A percentile compares a stretch with the other conserved stretches of the same genome.
These are phyloP conservation scores for Cochliopodium minus DNA, from an alignment of 208 protist genomes.

Conservation along the genomic window DNA sequence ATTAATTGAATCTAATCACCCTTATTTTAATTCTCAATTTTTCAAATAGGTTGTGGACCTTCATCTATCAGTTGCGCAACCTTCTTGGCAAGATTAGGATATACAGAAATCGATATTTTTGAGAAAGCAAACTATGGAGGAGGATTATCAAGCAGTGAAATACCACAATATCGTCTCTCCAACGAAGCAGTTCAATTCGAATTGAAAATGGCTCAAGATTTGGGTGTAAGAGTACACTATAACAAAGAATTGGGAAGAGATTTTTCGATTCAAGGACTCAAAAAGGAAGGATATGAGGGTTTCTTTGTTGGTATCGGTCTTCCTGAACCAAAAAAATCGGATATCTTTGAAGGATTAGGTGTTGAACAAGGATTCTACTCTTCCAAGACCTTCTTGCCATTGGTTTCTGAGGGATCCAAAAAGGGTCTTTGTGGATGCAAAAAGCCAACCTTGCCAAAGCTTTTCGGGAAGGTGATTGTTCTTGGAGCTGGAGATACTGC, in stretches of 20 bases:
- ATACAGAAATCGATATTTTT: conserved; percentile 55
- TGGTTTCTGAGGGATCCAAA: conserved; percentile 39
- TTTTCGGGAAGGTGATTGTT: conserved; percentile 55
- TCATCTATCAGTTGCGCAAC: conserved; percentile 49
- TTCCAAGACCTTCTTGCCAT: conserved; percentile 48
- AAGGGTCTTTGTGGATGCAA: conserved; percentile 44
- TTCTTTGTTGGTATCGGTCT: conserved; percentile 59
- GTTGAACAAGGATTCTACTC: conserved; percentile 43
- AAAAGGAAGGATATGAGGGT: conserved; percentile 44
- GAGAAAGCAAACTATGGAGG: conserved; percentile 48
- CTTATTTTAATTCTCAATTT: not conserved
- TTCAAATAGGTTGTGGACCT: conserved; percentile 58
- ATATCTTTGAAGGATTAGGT: conserved; percentile 33
- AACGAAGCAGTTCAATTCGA: conserved; percentile 57
- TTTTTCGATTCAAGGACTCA: conserved; percentile 42
- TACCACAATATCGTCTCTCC: conserved; percentile 54
- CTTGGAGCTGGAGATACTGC: conserved; percentile 69
- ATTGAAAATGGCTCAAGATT: conserved; percentile 45
- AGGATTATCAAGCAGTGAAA: conserved; percentile 44
- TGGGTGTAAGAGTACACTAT: conserved; percentile 45
- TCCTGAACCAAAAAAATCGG: conserved; percentile 31
- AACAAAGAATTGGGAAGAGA: conserved; percentile 28
- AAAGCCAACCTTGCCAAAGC: conserved; percentile 22
- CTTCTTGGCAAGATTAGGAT: conserved; percentile 60
- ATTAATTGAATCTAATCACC: conserved; percentile 27